Evolutionary conservation across 164 flowering plant genomes (phyloP).

Genomic region (Cinnamomum micranthum): DNA sequence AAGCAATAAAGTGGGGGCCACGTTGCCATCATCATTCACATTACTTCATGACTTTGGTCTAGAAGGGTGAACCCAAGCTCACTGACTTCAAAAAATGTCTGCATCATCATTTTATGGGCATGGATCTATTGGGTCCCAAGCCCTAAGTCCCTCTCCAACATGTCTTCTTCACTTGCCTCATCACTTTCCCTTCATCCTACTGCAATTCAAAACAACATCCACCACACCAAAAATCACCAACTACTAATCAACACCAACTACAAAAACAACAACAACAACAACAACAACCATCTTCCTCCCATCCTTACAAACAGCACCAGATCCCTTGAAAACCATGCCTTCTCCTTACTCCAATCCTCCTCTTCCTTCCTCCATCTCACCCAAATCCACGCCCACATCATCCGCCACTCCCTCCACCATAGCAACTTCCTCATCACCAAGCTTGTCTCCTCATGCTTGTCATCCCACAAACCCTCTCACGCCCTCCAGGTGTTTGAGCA

Average conservation of each 20-base stretch:
- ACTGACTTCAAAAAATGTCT: too few relatives aligned
- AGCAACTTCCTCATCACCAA: conserved; percentile 19
- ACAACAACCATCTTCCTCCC: neutral
- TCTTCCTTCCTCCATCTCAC: conserved; percentile 13
- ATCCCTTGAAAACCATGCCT: conserved; percentile 16
- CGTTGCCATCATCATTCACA: too few relatives aligned
- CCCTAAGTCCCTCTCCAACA: neutral
- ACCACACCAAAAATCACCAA: neutral
- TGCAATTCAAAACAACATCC: neutral
- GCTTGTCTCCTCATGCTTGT: conserved; percentile 11
- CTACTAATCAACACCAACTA: neutral
- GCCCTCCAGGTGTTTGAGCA: conserved; percentile 16
- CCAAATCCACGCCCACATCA: conserved; percentile 19
- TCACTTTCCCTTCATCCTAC: neutral
- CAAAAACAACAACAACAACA: neutral
- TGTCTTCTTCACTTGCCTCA: neutral
- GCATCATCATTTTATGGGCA: too few relatives aligned
- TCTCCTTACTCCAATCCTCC: conserved; percentile 17
- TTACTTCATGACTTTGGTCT: too few relatives aligned
- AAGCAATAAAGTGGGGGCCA: too few relatives aligned
- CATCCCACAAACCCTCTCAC: conserved; percentile 1
- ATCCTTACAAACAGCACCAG: neutral
- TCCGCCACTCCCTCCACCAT: conserved; percentile 13
- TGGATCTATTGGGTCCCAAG: too few relatives aligned
- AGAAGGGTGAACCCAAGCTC: too few relatives aligned